A percentile compares a stretch with the other conserved stretches of the same genome.
Evolutionary conservation across 352 stramenopile genomes (phyloP).

Genomic region (Pythium insidiosum): DNA sequence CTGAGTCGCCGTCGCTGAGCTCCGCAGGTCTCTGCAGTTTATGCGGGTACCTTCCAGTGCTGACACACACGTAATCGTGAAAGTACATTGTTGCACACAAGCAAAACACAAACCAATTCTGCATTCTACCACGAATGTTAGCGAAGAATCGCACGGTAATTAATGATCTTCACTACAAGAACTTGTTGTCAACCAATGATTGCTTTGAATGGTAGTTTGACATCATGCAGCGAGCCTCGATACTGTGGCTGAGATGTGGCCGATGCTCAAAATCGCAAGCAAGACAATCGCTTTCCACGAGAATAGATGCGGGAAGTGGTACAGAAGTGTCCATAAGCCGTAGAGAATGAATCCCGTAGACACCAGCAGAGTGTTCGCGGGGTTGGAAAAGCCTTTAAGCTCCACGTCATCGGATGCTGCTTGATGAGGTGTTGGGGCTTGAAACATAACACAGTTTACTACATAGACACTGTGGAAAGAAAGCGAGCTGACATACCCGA

Average conservation of each 20-base stretch:
- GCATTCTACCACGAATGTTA: no score
- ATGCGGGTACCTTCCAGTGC: no score
- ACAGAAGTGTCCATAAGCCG: constrained; percentile 69
- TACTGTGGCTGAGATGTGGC: constrained; percentile 50
- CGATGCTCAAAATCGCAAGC: constrained; percentile 45
- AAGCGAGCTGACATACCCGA: no score
- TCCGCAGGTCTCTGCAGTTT: no score
- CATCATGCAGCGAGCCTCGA: no score
- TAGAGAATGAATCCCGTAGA: constrained; percentile 63
- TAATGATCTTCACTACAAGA: no score
- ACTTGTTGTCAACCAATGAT: no score
- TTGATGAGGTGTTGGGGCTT: constrained; percentile 32
- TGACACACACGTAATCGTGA: no score
- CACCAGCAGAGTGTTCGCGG: constrained; percentile 47
- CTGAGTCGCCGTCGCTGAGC: constrained; percentile 58
- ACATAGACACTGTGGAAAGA: constrained; percentile 4
- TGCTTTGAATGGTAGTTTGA: no score
- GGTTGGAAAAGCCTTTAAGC: constrained; percentile 47
- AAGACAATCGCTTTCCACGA: constrained; percentile 71
- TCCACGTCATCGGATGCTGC: constrained; percentile 28
- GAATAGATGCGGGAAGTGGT: constrained; percentile 73
- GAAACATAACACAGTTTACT: background rate
- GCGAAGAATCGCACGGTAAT: no score
- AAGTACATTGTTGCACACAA: no score
- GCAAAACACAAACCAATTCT: no score